Conservation (phyloP, 1,284 basidiomycete species). For the Rhodotorula sp. region DNA sequence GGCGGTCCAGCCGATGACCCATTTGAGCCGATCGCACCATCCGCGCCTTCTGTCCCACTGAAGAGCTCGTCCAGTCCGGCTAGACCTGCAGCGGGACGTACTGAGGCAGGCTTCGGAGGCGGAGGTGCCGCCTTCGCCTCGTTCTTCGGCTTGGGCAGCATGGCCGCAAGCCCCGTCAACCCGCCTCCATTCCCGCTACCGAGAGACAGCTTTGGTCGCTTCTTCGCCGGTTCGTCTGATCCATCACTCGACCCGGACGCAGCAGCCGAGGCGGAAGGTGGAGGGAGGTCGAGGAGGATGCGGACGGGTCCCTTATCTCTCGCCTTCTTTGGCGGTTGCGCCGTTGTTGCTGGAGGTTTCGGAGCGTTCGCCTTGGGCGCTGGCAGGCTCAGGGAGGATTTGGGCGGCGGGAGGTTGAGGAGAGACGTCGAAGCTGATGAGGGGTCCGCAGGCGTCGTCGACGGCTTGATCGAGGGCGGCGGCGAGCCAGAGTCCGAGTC, state of each 20-base stretch:
- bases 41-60: neutral
- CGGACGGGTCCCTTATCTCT: conserved; percentile 32
- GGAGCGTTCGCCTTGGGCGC: neutral
- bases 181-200: conserved; percentile 10
- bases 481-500: conserved; percentile 8
- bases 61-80: conserved; percentile 11
- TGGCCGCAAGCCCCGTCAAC: conserved; percentile 31
- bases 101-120: neutral
- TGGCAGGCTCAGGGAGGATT: neutral
- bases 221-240: conserved; percentile 20
- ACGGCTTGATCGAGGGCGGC: neutral
- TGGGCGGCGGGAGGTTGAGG: conserved; percentile 4
- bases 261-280: conserved; percentile 13
- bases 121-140: conserved; percentile 6
- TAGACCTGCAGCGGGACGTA: neutral
- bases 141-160: conserved; percentile 40
- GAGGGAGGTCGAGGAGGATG: conserved; percentile 39
- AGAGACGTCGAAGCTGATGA: neutral
- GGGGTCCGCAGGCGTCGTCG: neutral
- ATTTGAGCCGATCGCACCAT: neutral
- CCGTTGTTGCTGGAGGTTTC: neutral
- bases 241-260: neutral
- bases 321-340: conserved; percentile 2
- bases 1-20: neutral
- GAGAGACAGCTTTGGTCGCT: conserved; percentile 25